Base-by-base conservation (phyloP, 2,329 filamentous ascomycete genomes). In the Sarocladium kiliense region DNA sequence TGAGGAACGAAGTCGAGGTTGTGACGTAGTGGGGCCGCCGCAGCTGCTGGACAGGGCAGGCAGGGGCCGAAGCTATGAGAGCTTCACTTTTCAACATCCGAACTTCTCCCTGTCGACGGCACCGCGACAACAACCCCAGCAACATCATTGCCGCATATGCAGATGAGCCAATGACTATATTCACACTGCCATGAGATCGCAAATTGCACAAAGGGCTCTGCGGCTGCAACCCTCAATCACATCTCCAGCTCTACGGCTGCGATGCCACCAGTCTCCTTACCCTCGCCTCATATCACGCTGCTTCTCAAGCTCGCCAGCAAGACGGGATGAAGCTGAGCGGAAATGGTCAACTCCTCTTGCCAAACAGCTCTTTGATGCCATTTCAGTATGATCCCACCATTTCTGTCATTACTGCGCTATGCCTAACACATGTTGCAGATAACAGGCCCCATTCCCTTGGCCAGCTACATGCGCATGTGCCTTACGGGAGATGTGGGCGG, bases 381-480 rank as follows among this genome's bases (percentile, higher is more conserved):
- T 97, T 60, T 87, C 86, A 61, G 92, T 95, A 79, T n/a, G n/a
- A n/a, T n/a, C n/a, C n/a, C n/a, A n/a, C n/a, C n/a, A n/a, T n/a
- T n/a, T n/a, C n/a, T n/a, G n/a, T n/a, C n/a, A n/a, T n/a, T n/a
- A n/a, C n/a, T n/a, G n/a, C n/a, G n/a, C n/a, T 16, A 23, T 45
- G 7, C 23, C 41, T 45, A 19, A 45, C 41, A 7, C 18, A 9
- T 25, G 4, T 44, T 41, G 16, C 23, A 77, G 74, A 72, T 87
- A 39, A 97, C 94, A 11, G 94, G 94, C 0, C 93, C 94, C 3
- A 85, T 97, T 26, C 90, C 94, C 1, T 82, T 99, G 58, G 92
- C 94, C 4, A 87, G 91, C 54, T 99, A 92, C 71, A 99, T 99
- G 94, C 92, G 94, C 68, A 96, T 97, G 86, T 97, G 93, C 69